phyloP scores from a whole-genome alignment of 257 asterid genomes.

The Przewalskia tangutica region DNA sequence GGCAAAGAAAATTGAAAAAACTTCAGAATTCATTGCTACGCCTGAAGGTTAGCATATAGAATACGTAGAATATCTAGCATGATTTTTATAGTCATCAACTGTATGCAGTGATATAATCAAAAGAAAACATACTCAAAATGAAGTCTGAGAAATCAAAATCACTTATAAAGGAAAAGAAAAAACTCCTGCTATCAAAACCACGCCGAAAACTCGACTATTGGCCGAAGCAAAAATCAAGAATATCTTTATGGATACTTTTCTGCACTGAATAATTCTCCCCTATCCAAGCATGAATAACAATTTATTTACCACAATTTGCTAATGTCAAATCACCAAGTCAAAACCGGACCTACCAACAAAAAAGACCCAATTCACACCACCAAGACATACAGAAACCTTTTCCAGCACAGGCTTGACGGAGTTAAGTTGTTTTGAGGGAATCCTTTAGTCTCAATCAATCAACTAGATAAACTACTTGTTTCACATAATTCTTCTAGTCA shows the following conservation, averaged over 20 bases:
- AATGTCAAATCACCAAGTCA: background rate
- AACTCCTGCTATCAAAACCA: background rate
- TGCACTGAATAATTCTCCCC: background rate
- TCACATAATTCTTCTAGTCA: background rate
- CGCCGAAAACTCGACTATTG: background rate
- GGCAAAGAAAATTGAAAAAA: background rate
- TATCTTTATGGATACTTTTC: background rate
- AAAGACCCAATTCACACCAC: background rate
- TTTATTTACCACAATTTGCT: background rate
- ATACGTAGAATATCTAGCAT: background rate
- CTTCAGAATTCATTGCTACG: background rate
- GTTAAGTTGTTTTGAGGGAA: background rate
- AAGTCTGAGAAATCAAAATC: background rate
- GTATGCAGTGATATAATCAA: background rate
- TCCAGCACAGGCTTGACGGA: background rate
- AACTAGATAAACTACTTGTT: background rate
- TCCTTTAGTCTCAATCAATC: background rate
- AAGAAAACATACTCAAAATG: background rate
- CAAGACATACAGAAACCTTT: background rate
- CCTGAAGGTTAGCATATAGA: background rate
- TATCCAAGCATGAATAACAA: background rate
- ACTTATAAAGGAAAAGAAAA: background rate
- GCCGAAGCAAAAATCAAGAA: background rate
- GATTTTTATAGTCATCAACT: background rate
- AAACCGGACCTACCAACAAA: background rate